phyloP scores from a whole-genome alignment of 2,329 filamentous ascomycete genomes.

The Stromatinia cepivora region DNA sequence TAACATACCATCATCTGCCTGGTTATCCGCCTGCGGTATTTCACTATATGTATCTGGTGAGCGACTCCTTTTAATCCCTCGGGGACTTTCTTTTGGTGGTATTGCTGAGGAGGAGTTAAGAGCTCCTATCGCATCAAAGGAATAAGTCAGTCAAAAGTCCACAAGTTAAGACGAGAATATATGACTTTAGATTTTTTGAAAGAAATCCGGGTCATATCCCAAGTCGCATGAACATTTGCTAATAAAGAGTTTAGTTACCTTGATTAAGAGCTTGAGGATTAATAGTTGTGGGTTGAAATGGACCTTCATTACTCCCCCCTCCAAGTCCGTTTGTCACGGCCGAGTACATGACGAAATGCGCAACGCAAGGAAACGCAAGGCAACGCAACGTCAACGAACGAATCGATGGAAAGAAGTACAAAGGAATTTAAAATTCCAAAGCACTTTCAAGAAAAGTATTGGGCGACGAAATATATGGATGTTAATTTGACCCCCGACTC shows the following conservation, averaged over 20 bases:
- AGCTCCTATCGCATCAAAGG: slow-evolving; percentile 30
- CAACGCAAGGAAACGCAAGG: slow-evolving; percentile 15
- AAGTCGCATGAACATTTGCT: background rate
- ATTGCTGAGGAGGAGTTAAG: slow-evolving; percentile 43
- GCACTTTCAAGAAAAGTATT: background rate
- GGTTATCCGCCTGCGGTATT: slow-evolving; percentile 52
- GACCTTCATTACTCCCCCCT: slow-evolving; percentile 22
- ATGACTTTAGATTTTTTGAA: background rate
- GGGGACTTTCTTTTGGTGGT: slow-evolving; percentile 57
- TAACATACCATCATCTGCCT: slow-evolving; percentile 74
- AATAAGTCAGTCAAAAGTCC: slow-evolving; percentile 6
- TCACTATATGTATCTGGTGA: slow-evolving; percentile 64
- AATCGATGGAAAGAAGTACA: background rate
- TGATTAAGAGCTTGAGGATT: slow-evolving; percentile 25
- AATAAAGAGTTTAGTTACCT: slow-evolving; percentile 13
- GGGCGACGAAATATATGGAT: slow-evolving; percentile 5
- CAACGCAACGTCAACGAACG: slow-evolving; percentile 2
- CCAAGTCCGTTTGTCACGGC: slow-evolving; percentile 25
- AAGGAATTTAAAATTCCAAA: background rate
- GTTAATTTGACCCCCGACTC: background rate
- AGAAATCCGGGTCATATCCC: background rate
- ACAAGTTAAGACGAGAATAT: slow-evolving; percentile 2
- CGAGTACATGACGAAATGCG: slow-evolving; percentile 24
- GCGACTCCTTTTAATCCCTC: slow-evolving; percentile 77
- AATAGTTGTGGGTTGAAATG: slow-evolving; percentile 24